Conservation (phyloP, 371 early-diverging fungal genomes). For the Circinella umbellata region DNA sequence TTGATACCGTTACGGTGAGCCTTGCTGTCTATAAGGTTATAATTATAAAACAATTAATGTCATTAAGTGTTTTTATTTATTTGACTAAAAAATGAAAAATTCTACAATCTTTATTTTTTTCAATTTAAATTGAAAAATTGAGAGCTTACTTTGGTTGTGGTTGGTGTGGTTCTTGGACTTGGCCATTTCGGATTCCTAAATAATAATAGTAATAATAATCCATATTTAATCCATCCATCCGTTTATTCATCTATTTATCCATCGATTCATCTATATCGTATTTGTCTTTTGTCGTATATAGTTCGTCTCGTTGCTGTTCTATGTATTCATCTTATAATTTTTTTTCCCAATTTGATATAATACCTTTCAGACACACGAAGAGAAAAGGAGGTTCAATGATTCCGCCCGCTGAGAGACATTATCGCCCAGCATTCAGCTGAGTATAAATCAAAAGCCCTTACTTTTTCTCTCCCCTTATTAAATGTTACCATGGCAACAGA, state of each 20-base stretch:
- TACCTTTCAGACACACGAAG: slow-evolving; percentile 12
- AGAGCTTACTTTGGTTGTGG: slow-evolving; percentile 82
- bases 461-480: too few species aligned
- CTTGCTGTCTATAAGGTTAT: slow-evolving; percentile 77
- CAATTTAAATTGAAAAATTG: too few species aligned
- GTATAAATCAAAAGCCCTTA: background rate
- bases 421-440: background rate
- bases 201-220: background rate
- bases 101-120: too few species aligned
- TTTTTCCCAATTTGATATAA: background rate
- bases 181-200: slow-evolving; percentile 69
- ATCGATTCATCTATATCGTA: background rate
- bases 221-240: slow-evolving; percentile 16
- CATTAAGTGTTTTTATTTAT: too few species aligned
- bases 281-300: background rate
- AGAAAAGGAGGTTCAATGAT: slow-evolving; percentile 10
- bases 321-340: background rate
- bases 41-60: background rate
- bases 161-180: slow-evolving; percentile 99
- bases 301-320: background rate
- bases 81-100: too few species aligned
- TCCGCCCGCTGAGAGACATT: too few species aligned
- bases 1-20: slow-evolving; percentile 99
- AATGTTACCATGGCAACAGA: too few species aligned
- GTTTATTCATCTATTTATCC: slow-evolving; percentile 13